Evolutionary conservation across 2,329 filamentous ascomycete genomes (phyloP).

Genomic region (Monosporascus sp.): DNA sequence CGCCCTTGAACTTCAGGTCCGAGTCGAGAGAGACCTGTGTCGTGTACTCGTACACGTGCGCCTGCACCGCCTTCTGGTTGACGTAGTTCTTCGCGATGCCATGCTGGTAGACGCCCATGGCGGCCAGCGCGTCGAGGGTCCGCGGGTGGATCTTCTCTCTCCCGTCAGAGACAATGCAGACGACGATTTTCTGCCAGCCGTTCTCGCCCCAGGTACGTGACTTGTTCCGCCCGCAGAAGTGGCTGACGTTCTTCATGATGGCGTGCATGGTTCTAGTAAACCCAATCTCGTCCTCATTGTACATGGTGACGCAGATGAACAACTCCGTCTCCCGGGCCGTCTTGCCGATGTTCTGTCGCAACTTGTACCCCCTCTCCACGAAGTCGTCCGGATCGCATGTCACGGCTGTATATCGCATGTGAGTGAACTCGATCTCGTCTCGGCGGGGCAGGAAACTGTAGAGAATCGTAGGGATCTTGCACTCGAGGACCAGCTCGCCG

Average conservation of each 20-base stretch:
- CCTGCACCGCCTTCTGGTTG: slow-evolving; percentile 91
- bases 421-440: slow-evolving; percentile 93
- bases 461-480: slow-evolving; percentile 97
- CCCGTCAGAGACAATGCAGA: slow-evolving; percentile 94
- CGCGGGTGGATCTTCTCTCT: slow-evolving; percentile 83
- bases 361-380: slow-evolving; percentile 81
- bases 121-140: slow-evolving; percentile 88
- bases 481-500: slow-evolving; percentile 93
- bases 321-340: slow-evolving; percentile 90
- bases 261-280: slow-evolving; percentile 95
- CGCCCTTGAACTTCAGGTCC: slow-evolving; percentile 97
- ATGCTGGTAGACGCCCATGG: slow-evolving; percentile 96
- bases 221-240: slow-evolving; percentile 89
- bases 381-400: slow-evolving; percentile 91
- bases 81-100: slow-evolving; percentile 98
- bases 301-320: slow-evolving; percentile 97
- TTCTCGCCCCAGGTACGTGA: slow-evolving; percentile 98
- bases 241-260: slow-evolving; percentile 97
- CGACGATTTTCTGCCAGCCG: slow-evolving; percentile 99
- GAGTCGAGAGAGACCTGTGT: slow-evolving; percentile 95
- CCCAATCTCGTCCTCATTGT: slow-evolving; percentile 95
- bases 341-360: slow-evolving; percentile 86
- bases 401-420: slow-evolving; percentile 91
- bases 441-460: slow-evolving; percentile 93
- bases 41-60: slow-evolving; percentile 98